These are phyloP conservation scores for Morella rubra DNA, from an alignment of 306 rosid species.

Conservation along the genomic window DNA sequence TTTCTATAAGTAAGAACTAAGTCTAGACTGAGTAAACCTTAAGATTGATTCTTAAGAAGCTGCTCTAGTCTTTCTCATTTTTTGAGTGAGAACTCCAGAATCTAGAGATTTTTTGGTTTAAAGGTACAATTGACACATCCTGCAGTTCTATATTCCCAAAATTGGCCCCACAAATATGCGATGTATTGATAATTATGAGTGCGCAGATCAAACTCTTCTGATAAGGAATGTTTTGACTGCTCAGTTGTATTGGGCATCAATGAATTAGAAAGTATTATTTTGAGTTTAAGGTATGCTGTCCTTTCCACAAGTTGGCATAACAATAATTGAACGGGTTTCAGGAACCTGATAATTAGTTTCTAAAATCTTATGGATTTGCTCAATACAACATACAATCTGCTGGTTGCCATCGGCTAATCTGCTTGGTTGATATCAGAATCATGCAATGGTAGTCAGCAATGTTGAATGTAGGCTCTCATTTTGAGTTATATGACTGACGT, in stretches of 20 bases:
- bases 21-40: background rate
- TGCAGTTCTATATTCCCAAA: background rate
- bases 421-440: background rate
- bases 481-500: slow-evolving; percentile 26
- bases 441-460: too few species aligned
- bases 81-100: background rate
- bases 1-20: background rate
- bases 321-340: background rate
- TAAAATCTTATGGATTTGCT: background rate
- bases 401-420: background rate
- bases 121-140: background rate
- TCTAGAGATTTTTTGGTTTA: background rate
- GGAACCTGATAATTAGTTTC: background rate
- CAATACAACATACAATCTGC: background rate
- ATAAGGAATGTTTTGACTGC: background rate
- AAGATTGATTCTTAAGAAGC: background rate
- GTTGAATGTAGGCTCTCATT: too few species aligned
- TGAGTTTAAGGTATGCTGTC: background rate
- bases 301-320: background rate
- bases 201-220: background rate
- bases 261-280: background rate
- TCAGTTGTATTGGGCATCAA: background rate
- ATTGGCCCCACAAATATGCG: background rate
- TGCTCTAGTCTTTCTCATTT: background rate
- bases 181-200: background rate